Conservation (phyloP, 176 grass and related monocot species). For the Ananas comosus region DNA sequence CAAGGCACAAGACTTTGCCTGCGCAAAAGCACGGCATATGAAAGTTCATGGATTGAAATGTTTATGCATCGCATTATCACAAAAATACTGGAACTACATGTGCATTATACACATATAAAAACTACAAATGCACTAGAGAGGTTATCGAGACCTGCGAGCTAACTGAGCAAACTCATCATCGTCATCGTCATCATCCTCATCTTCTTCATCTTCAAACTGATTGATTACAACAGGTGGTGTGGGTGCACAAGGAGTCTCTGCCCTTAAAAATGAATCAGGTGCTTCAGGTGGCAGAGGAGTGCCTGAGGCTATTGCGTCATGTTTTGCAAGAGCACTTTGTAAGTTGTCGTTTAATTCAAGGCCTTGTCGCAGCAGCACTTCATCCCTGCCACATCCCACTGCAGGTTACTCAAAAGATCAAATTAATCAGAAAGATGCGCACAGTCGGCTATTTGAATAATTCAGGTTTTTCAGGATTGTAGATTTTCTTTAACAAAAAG, state of each 20-base stretch:
- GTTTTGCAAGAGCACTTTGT: slow-evolving; percentile 55
- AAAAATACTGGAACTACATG: no score
- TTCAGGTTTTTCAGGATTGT: not conserved
- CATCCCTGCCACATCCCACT: slow-evolving; percentile 36
- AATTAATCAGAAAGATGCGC: not conserved
- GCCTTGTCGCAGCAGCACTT: slow-evolving; percentile 54
- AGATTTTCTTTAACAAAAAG: not conserved
- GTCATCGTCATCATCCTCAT: slow-evolving; percentile 42
- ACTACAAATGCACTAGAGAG: not conserved
- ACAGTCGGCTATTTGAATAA: not conserved
- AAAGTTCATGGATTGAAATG: no score
- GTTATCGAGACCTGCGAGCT: slow-evolving; percentile 50
- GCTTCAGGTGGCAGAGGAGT: slow-evolving; percentile 31
- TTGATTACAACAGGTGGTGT: slow-evolving; percentile 14
- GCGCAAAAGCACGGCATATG: no score
- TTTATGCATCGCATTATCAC: no score
- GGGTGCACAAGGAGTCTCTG: slow-evolving; percentile 11
- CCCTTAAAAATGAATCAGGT: slow-evolving; percentile 10
- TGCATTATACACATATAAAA: no score
- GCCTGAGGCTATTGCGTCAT: slow-evolving; percentile 62
- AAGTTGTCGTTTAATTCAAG: slow-evolving; percentile 79
- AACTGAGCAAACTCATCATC: slow-evolving; percentile 74
- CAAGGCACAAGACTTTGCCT: no score
- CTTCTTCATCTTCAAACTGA: slow-evolving; percentile 28
- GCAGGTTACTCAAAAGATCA: not conserved